A percentile compares a stretch with the other conserved stretches of the same genome.
phyloP scores from a whole-genome alignment of 192 early-diverging fungal genomes.

The Funneliformis mosseae region DNA sequence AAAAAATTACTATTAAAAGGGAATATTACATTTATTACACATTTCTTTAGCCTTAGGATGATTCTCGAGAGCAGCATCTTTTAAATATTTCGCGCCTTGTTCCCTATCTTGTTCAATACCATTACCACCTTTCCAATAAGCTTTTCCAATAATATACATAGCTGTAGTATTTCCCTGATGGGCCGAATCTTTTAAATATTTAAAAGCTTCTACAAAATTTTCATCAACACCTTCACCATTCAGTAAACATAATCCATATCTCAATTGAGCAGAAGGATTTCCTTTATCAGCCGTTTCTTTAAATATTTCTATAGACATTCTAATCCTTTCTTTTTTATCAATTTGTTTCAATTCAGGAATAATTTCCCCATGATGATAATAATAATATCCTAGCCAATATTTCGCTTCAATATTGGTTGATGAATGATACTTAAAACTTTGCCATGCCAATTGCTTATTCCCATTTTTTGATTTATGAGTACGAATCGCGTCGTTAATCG shows the following conservation, averaged over 20 bases:
- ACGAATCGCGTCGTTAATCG: not conserved
- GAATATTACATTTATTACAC: constrained; percentile 14
- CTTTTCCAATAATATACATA: constrained; percentile 26
- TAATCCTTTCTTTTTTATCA: not conserved
- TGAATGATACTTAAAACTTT: not conserved
- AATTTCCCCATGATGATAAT: not conserved
- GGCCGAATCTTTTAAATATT: constrained; percentile 7
- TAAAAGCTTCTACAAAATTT: constrained; percentile 2
- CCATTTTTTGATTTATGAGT: not conserved
- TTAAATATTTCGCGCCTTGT: constrained; percentile 24
- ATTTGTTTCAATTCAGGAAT: not conserved
- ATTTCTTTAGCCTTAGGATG: constrained; percentile 20
- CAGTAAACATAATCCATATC: constrained; percentile 22
- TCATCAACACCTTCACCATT: not conserved
- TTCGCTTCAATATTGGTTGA: not conserved
- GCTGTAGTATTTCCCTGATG: constrained; percentile 9
- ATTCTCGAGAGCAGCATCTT: not conserved
- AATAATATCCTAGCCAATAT: constrained; percentile 15
- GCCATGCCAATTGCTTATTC: not conserved
- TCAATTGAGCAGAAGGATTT: constrained; percentile 17
- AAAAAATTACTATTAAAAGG: too few species aligned
- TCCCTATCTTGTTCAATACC: not conserved
- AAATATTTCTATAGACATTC: not conserved
- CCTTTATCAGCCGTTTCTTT: constrained; percentile 15
- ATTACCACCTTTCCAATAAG: not conserved